phyloP scores from a whole-genome alignment of 208 protist genomes.

The Entamoeba invadens region DNA sequence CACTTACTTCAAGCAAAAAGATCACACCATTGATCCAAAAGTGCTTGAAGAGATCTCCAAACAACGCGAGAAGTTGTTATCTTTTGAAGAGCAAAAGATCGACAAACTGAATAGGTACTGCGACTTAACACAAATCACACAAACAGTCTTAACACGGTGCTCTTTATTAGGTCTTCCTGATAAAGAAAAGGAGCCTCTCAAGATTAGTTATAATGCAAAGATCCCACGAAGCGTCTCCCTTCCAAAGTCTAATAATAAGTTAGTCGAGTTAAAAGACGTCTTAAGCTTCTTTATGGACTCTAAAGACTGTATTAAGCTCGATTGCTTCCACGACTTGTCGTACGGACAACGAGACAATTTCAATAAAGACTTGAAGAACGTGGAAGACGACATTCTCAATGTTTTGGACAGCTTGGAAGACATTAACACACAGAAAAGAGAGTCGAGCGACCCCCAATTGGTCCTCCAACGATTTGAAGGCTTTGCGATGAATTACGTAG shows the following conservation, averaged over 20 bases:
- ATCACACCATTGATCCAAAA: not conserved
- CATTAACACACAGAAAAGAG: not conserved
- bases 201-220: not conserved
- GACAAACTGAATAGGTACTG: not conserved
- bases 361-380: not conserved
- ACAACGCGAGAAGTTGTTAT: not conserved
- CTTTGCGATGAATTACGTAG: not conserved
- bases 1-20: too few relatives aligned
- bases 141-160: not conserved
- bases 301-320: not conserved
- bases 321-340: not conserved
- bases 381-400: not conserved
- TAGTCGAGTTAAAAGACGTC: not conserved
- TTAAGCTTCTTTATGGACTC: not conserved
- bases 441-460: not conserved
- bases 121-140: not conserved
- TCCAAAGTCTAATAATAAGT: not conserved
- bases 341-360: not conserved
- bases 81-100: not conserved
- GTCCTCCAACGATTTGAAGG: not conserved
- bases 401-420: not conserved
- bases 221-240: not conserved
- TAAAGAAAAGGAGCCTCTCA: not conserved
- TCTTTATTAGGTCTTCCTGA: not conserved
- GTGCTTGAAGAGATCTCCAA: not conserved